Evolutionary conservation across 257 asterid genomes (phyloP).

Genomic region (Pogostemon cablin): DNA sequence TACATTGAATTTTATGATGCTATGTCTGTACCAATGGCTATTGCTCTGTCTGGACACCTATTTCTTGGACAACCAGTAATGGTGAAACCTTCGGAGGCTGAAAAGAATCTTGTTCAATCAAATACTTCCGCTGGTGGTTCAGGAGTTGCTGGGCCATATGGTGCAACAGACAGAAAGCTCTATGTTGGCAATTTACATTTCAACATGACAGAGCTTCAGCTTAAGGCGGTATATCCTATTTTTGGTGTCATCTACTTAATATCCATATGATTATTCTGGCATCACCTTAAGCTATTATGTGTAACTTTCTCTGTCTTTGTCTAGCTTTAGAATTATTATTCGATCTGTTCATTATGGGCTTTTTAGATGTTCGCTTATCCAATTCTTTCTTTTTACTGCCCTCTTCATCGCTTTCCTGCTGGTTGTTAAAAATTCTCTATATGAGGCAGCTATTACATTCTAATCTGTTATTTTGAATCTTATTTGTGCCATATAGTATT

Average conservation of each 20-base stretch:
- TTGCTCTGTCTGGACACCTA: conserved; percentile 88
- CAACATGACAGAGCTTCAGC: conserved; percentile 96
- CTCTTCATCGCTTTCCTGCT: neutral
- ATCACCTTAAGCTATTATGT: neutral
- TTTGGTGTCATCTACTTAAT: conserved; percentile 11
- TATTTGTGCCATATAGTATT: neutral
- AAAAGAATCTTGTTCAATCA: conserved; percentile 97
- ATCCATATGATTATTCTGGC: conserved; percentile 12
- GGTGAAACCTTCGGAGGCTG: conserved; percentile 99
- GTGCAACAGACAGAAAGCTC: conserved; percentile 87
- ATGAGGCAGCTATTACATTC: neutral
- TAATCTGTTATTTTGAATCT: neutral
- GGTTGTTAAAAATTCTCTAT: neutral
- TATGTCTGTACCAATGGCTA: conserved; percentile 99
- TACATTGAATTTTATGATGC: conserved; percentile 94
- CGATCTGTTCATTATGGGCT: conserved; percentile 14
- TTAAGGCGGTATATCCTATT: conserved; percentile 65
- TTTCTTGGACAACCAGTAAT: conserved; percentile 97
- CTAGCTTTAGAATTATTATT: neutral
- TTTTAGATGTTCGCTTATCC: neutral
- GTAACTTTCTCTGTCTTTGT: neutral
- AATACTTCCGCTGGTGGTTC: conserved; percentile 70
- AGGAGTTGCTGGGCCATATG: conserved; percentile 84
- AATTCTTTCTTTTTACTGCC: neutral
- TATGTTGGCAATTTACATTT: conserved; percentile 95